phyloP scores from a whole-genome alignment of 306 rosid genomes.

The Senna tora region DNA sequence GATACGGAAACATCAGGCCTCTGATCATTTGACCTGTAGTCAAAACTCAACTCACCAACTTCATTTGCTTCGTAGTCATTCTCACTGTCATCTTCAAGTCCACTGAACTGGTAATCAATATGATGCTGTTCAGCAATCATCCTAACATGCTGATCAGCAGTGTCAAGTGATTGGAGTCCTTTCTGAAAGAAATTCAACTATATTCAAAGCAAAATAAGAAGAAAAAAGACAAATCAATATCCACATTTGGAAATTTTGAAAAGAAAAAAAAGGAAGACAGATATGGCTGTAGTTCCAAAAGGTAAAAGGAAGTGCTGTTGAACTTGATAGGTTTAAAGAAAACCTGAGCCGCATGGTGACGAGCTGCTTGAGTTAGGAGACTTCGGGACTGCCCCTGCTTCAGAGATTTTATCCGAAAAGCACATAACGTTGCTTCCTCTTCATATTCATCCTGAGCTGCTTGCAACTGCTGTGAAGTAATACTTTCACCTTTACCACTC shows the following conservation, averaged over 20 bases:
- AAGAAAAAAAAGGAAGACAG: neutral
- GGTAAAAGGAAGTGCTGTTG: neutral
- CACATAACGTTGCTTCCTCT: slow-evolving; percentile 76
- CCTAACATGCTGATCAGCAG: slow-evolving; percentile 85
- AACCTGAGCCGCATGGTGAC: slow-evolving; percentile 93
- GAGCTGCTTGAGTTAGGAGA: slow-evolving; percentile 92
- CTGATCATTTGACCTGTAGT: slow-evolving; percentile 58
- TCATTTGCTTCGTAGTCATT: slow-evolving; percentile 50
- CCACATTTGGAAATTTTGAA: neutral
- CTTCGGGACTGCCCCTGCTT: slow-evolving; percentile 91
- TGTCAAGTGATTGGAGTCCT: slow-evolving; percentile 85
- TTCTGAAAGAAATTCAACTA: slow-evolving; percentile 88
- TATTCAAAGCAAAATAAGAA: slow-evolving; percentile 36
- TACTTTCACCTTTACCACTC: slow-evolving; percentile 65
- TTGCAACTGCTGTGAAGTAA: slow-evolving; percentile 65
- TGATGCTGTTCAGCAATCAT: slow-evolving; percentile 65
- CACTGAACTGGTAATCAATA: slow-evolving; percentile 80
- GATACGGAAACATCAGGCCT: slow-evolving; percentile 59
- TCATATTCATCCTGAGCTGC: slow-evolving; percentile 70
- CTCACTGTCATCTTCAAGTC: slow-evolving; percentile 62
- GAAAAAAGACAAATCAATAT: slow-evolving; percentile 26
- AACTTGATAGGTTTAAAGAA: slow-evolving; percentile 24
- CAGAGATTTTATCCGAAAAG: slow-evolving; percentile 79
- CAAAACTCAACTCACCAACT: slow-evolving; percentile 73
- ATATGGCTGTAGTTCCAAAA: slow-evolving; percentile 13